These are phyloP conservation scores for Melaleuca alternifolia DNA, from an alignment of 345 rosid species.

Conservation along the genomic window DNA sequence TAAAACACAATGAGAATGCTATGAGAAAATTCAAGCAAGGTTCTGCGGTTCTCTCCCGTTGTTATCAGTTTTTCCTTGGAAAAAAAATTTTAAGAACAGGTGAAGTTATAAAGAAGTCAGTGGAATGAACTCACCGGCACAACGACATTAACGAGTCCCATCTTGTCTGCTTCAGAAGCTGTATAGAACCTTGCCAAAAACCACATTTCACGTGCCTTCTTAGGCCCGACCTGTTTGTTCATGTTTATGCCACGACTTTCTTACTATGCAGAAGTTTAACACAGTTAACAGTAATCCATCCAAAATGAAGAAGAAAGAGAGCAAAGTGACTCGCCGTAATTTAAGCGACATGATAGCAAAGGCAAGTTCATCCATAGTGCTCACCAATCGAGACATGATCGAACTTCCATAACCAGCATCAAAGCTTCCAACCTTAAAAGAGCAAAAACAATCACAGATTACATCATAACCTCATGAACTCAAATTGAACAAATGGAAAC, in stretches of 20 bases:
- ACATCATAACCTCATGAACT: not conserved
- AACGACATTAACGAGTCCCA: constrained; percentile 88
- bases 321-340: not conserved
- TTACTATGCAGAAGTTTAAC: not conserved
- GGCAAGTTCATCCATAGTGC: not conserved
- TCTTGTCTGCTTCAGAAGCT: constrained; percentile 83
- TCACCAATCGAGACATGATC: constrained; percentile 92
- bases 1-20: not conserved
- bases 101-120: not conserved
- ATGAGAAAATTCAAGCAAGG: not conserved
- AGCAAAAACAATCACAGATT: not conserved
- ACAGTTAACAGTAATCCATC: not conserved
- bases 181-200: constrained; percentile 76
- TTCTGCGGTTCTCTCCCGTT: not conserved
- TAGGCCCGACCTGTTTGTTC: constrained; percentile 65
- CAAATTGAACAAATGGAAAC: not conserved
- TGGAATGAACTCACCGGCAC: constrained; percentile 50
- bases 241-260: not conserved
- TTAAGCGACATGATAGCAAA: not conserved
- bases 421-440: constrained; percentile 86
- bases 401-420: constrained; percentile 99
- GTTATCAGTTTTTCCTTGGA: not conserved
- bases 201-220: constrained; percentile 97
- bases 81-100: not conserved
- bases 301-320: not conserved